Conservation (phyloP, 352 stramenopile species). For the Sclerospora graminicola region DNA sequence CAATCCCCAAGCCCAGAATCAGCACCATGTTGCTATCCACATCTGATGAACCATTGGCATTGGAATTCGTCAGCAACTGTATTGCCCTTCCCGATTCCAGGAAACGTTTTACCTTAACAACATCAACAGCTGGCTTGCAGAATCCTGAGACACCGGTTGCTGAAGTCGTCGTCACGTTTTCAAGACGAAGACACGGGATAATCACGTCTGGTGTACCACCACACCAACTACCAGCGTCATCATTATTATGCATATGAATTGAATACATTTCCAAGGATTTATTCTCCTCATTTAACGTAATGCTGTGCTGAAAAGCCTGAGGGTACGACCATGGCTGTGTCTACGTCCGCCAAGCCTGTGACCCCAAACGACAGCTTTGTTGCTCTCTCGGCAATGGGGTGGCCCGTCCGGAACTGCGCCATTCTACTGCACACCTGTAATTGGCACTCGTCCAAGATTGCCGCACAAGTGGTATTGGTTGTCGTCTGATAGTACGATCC, state of each 20-base stretch:
- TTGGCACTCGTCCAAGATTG: slow-evolving; percentile 12
- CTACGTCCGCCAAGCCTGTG: slow-evolving; percentile 18
- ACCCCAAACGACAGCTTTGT: too few species aligned
- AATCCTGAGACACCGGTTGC: slow-evolving; percentile 6
- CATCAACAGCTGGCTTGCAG: slow-evolving; percentile 29
- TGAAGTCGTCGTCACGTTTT: slow-evolving; percentile 1
- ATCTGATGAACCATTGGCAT: neutral
- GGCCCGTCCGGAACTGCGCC: too few species aligned
- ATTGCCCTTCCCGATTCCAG: slow-evolving; percentile 8
- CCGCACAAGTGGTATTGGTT: slow-evolving; percentile 22
- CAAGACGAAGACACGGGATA: slow-evolving; percentile 29
- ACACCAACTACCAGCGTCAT: slow-evolving; percentile 11
- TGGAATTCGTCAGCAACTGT: slow-evolving; percentile 7
- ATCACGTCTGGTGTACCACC: slow-evolving; percentile 25
- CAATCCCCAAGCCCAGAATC: slow-evolving; percentile 9
- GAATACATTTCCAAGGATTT: slow-evolving; percentile 16
- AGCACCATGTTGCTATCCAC: slow-evolving; percentile 4
- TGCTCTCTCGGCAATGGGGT: too few species aligned
- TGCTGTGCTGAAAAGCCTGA: slow-evolving; percentile 24
- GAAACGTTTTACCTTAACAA: slow-evolving; percentile 15
- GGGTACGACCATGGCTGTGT: slow-evolving; percentile 29
- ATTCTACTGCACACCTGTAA: slow-evolving; percentile 28
- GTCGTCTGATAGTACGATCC: slow-evolving; percentile 21
- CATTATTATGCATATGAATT: slow-evolving; percentile 33
- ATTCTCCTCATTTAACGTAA: slow-evolving; percentile 8